Conservation (phyloP, 2,329 filamentous ascomycete species). For the Aureobasidium sp. region DNA sequence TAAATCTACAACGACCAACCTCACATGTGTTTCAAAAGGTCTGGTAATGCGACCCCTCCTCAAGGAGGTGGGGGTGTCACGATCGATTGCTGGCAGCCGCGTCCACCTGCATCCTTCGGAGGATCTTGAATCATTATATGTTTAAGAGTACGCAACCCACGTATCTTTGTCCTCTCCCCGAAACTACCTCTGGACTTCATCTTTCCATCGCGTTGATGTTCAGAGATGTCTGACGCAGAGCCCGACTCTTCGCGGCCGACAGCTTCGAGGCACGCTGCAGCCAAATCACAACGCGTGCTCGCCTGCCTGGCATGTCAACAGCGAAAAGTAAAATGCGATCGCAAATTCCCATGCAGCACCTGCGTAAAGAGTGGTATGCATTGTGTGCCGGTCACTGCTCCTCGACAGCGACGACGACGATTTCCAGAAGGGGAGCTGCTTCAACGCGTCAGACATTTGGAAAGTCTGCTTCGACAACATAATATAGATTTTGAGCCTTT, state of each 20-base stretch:
- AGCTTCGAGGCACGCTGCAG: background rate
- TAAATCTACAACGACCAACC: too few relatives aligned
- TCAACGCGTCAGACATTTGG: constrained; percentile 62
- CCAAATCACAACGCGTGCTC: background rate
- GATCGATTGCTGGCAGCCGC: background rate
- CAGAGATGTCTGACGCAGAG: background rate
- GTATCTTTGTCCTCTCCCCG: too few relatives aligned
- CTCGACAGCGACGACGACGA: constrained; percentile 51
- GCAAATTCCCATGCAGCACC: constrained; percentile 63
- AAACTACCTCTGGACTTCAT: too few relatives aligned
- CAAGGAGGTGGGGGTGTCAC: background rate
- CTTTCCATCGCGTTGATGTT: too few relatives aligned
- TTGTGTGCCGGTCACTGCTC: constrained; percentile 39
- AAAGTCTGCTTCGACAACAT: constrained; percentile 57
- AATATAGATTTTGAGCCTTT: constrained; percentile 64
- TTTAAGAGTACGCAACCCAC: too few relatives aligned
- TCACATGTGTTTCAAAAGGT: too few relatives aligned
- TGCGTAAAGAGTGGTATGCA: constrained; percentile 57
- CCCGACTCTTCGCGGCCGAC: background rate
- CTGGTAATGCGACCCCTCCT: background rate
- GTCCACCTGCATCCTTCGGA: background rate
- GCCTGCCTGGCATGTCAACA: constrained; percentile 68
- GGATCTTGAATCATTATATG: background rate
- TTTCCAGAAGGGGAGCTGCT: constrained; percentile 65
- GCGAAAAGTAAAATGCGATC: constrained; percentile 63